These are phyloP conservation scores for Neonectria punicea DNA, from an alignment of 2,329 filamentous ascomycete genomes.

Conservation along the genomic window DNA sequence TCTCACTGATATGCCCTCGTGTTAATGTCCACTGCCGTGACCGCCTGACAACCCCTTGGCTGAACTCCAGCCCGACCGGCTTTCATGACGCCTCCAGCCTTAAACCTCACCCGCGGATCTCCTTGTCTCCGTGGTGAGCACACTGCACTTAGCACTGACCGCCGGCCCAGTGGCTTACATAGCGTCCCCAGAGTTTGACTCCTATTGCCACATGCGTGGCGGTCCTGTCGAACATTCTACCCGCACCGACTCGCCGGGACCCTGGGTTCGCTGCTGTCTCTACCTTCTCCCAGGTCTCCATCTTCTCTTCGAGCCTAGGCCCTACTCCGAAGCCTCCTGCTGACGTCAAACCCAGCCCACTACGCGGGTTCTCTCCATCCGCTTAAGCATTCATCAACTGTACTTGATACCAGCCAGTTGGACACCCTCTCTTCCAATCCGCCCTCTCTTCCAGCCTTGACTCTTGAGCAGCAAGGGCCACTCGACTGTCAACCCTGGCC, in stretches of 20 bases:
- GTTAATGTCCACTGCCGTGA: conserved; percentile 35
- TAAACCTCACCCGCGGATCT: conserved; percentile 5
- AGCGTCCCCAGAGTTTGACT: conserved; percentile 34
- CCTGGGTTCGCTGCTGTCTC: conserved; percentile 31
- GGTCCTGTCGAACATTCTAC: conserved; percentile 35
- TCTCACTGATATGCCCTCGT: conserved; percentile 22
- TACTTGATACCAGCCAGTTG: conserved; percentile 24
- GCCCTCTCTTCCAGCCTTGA: conserved; percentile 31
- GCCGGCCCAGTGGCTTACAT: conserved; percentile 33
- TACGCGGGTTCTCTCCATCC: conserved; percentile 18
- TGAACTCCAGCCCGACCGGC: conserved; percentile 4
- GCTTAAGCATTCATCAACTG: conserved; percentile 33
- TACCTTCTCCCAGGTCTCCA: conserved; percentile 14
- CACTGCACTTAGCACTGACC: not conserved
- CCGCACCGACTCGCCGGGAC: conserved; percentile 30
- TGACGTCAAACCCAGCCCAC: conserved; percentile 26
- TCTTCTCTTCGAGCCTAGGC: conserved; percentile 18
- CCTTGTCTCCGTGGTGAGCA: conserved; percentile 2
- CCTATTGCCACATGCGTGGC: conserved; percentile 31
- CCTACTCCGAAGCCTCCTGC: conserved; percentile 15
- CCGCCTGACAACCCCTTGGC: conserved; percentile 20
- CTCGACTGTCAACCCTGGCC: conserved; percentile 24
- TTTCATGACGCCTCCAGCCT: conserved; percentile 15
- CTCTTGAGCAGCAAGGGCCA: conserved; percentile 18
- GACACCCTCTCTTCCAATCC: conserved; percentile 32